Conservation (phyloP, 805 yeast genomes). For the Kodamaea laetipori region DNA sequence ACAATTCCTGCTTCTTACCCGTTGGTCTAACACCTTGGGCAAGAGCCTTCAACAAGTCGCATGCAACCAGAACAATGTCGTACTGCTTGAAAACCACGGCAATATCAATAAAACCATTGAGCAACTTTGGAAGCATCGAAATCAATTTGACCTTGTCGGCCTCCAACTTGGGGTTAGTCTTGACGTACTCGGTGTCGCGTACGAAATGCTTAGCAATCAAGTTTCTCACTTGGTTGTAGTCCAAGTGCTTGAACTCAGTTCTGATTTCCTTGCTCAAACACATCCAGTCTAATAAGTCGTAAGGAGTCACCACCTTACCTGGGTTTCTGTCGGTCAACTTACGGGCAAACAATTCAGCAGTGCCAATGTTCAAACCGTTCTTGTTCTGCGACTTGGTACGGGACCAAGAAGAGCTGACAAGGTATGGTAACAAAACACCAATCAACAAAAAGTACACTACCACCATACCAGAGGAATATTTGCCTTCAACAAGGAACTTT, state of each 20-base stretch:
- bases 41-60: conserved; percentile 69
- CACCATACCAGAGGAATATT: conserved; percentile 65
- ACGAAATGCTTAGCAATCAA: conserved; percentile 60
- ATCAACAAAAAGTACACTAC: conserved; percentile 66
- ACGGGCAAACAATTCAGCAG: conserved; percentile 80
- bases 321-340: conserved; percentile 74
- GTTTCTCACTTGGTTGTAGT: conserved; percentile 49
- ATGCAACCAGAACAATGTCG: conserved; percentile 60
- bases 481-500: conserved; percentile 82
- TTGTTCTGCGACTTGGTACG: conserved; percentile 78
- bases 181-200: conserved; percentile 42
- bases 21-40: conserved; percentile 71
- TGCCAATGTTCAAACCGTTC: conserved; percentile 75
- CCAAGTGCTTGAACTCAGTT: conserved; percentile 41
- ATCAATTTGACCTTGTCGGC: conserved; percentile 56
- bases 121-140: conserved; percentile 62
- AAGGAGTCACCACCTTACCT: conserved; percentile 60
- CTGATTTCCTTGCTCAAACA: conserved; percentile 67
- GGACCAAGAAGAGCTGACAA: conserved; percentile 91
- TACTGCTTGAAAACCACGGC: conserved; percentile 76
- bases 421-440: conserved; percentile 74
- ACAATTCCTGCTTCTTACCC: conserved; percentile 58
- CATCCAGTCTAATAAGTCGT: conserved; percentile 59
- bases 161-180: conserved; percentile 25
- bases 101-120: conserved; percentile 76